phyloP scores from a whole-genome alignment of 192 early-diverging fungal genomes.

The Gryganskiella cystojenkinii region DNA sequence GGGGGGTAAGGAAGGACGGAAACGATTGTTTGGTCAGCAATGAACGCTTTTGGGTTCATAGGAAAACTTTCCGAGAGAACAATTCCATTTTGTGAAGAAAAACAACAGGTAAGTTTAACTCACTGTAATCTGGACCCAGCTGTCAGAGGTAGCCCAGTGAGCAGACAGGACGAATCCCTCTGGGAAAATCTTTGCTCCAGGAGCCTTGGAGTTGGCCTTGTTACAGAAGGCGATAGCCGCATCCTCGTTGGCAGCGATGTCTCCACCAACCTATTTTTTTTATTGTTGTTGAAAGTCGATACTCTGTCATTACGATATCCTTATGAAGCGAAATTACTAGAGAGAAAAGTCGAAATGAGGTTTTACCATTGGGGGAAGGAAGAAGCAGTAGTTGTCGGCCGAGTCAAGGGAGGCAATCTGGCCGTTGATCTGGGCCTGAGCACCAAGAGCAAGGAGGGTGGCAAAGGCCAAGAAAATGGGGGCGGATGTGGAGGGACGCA shows the following conservation, averaged over 20 bases:
- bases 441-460: conserved; percentile 11
- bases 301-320: too few species aligned
- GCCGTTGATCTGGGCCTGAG: conserved; percentile 26
- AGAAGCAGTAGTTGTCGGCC: conserved; percentile 37
- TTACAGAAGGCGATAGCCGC: conserved; percentile 59
- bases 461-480: conserved; percentile 14
- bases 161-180: conserved; percentile 56
- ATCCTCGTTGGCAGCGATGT: conserved; percentile 58
- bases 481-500: conserved; percentile 4
- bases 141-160: conserved; percentile 52
- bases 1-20: neutral
- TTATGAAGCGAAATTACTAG: too few species aligned
- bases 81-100: neutral
- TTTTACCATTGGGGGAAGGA: conserved; percentile 46
- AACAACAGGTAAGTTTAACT: neutral
- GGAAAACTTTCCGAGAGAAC: neutral
- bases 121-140: conserved; percentile 64
- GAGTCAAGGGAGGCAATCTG: conserved; percentile 33
- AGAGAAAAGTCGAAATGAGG: too few species aligned
- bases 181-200: conserved; percentile 52
- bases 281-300: too few species aligned
- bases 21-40: neutral
- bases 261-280: too few species aligned
- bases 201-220: conserved; percentile 50
- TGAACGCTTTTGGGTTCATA: neutral